Base-by-base conservation (phyloP, 768 basidiomycete genomes). In the Podaxis sp. region DNA sequence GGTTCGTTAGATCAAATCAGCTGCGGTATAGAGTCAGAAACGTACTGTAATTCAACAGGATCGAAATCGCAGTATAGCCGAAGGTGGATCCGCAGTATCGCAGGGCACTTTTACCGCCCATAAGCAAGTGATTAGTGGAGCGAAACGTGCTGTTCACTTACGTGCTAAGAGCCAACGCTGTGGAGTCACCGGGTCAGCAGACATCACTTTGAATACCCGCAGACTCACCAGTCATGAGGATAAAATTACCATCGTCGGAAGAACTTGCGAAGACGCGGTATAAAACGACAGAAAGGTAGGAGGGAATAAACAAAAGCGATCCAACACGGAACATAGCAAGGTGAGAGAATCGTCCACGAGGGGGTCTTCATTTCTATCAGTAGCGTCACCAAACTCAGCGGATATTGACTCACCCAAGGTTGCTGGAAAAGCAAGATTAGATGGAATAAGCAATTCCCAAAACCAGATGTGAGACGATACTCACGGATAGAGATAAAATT, bases 301-400 rank as follows among this genome's bases (percentile, higher is more conserved):
- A 87, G 2, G 95, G 95, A 65, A 98, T 89, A 75, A 94, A 97
- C 38, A 96, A 79, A 22, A 89, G 72, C 4, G 91, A 89, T 49
- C 94, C 94, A 15, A 96, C 78, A 55, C 94, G 89, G 82, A 94
- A 95, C 93, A 95, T 96, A 3, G 91, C 84, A 30, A 93, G 77
- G 71, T 92, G 92, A 2, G 91, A 92, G 72, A 91, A 93, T 52
- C 89, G 87, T 46, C 90, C 88, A 68, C 92, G 79, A 33, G 92
- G 92, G 69, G 92, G 92, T 4, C 89, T 92, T 64, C 49, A 67
- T 46, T n/a, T 30, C 22, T 57, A 57, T 59, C 58, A 63, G 51
- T 46, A 58, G 51, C 46, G 52, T 63, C 59, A 36, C 24, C 51
- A 15, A 38, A 13, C 12, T 7, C 17, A 19, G 36, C 36, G 54